Percentiles rank a stretch among this genome's conserved stretches.
Evolutionary conservation across 2,329 filamentous ascomycete genomes (phyloP).

Genomic region (Hirsutella minnesotensis): DNA sequence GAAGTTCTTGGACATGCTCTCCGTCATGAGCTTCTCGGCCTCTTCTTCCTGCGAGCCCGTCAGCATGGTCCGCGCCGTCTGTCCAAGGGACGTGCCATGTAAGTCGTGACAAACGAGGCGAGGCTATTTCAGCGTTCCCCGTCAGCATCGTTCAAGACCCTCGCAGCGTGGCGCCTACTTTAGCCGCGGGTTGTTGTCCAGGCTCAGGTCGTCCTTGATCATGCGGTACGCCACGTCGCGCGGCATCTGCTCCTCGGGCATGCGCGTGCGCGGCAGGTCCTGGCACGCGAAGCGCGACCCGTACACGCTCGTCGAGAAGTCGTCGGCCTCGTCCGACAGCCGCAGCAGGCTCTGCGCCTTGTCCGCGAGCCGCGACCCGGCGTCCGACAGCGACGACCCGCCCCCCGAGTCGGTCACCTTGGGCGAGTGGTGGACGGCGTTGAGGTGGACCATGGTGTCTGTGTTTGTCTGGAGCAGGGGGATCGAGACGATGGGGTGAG

Average conservation of each 20-base stretch:
- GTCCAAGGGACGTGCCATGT: constrained; percentile 52
- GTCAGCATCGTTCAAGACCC: not conserved
- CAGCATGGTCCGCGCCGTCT: constrained; percentile 4
- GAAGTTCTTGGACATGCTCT: constrained; percentile 90
- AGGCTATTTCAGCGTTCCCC: constrained; percentile 39
- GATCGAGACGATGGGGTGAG: too few species aligned
- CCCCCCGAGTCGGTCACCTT: too few species aligned
- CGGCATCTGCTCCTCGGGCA: constrained; percentile 87
- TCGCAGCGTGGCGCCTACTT: constrained; percentile 33
- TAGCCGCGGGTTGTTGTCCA: constrained; percentile 85
- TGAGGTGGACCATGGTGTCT: constrained; percentile 38
- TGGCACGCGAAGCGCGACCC: constrained; percentile 72
- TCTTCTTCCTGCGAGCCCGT: constrained; percentile 60
- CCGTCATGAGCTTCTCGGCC: constrained; percentile 88
- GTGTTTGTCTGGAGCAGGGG: not conserved
- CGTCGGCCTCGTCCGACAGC: constrained; percentile 39
- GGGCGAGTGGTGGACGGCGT: constrained; percentile 26
- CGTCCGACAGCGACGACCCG: not conserved
- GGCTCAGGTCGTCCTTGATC: constrained; percentile 88
- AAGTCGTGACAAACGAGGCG: constrained; percentile 89
- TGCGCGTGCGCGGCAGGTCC: constrained; percentile 72
- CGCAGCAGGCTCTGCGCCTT: constrained; percentile 26
- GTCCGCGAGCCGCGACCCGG: constrained; percentile 19
- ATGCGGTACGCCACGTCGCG: constrained; percentile 86
- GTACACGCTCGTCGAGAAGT: constrained; percentile 72